phyloP scores from a whole-genome alignment of 2,329 filamentous ascomycete genomes.

The Beauveria bassiana region DNA sequence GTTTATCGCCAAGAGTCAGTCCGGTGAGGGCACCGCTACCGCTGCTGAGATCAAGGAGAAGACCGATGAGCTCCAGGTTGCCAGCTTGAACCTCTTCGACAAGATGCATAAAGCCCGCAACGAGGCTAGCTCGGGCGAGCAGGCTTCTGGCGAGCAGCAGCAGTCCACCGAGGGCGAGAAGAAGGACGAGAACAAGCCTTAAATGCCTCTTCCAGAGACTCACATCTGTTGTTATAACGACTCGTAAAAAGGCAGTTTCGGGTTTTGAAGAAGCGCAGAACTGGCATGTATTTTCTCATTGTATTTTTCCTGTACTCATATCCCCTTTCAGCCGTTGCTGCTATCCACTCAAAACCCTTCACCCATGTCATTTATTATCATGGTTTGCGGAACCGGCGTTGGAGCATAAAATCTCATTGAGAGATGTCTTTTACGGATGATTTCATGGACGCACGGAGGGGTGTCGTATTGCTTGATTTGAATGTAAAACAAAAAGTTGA shows the following conservation, averaged over 20 bases:
- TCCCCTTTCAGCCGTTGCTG: conserved; percentile 25
- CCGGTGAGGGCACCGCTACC: conserved; percentile 78
- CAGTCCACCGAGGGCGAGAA: conserved; percentile 61
- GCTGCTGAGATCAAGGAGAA: conserved; percentile 96
- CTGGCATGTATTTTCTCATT: conserved; percentile 27
- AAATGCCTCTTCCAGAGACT: conserved; percentile 28
- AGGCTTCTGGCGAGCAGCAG: conserved; percentile 37
- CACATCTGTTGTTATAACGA: conserved; percentile 20
- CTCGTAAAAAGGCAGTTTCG: conserved; percentile 8
- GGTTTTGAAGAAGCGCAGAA: conserved; percentile 27
- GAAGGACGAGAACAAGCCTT: conserved; percentile 67
- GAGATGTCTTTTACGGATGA: conserved; percentile 30
- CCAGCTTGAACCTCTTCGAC: conserved; percentile 94
- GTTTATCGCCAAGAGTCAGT: conserved; percentile 89
- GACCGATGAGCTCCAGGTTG: conserved; percentile 95
- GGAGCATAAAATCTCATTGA: conserved; percentile 42
- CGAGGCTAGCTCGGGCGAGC: conserved; percentile 52
- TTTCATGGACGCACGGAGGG: conserved; percentile 37
- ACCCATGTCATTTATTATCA: conserved; percentile 38
- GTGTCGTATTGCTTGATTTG: conserved; percentile 25
- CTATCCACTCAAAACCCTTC: conserved; percentile 31
- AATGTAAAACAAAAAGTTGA: conserved; percentile 29
- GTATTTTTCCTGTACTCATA: conserved; percentile 48
- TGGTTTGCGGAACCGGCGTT: conserved; percentile 42
- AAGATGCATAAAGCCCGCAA: conserved; percentile 98